Evolutionary conservation across 768 basidiomycete species (phyloP).

Genomic region (Tephrocybe sp.): DNA sequence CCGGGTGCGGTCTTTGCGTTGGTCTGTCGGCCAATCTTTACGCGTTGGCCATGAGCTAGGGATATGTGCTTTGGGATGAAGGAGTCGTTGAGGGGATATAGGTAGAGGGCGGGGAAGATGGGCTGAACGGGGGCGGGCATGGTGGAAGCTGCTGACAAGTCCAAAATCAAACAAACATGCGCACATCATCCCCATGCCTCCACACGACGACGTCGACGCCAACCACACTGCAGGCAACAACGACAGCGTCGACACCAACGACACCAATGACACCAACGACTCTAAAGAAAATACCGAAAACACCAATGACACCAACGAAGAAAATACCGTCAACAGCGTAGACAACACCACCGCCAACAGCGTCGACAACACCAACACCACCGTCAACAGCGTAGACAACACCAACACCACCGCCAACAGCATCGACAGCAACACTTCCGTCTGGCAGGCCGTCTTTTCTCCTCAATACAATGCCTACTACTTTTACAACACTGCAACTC

Average conservation of each 20-base stretch:
- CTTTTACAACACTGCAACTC: slow-evolving; percentile 73
- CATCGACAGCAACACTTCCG: slow-evolving; percentile 19
- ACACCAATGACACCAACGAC: background rate
- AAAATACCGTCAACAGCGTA: background rate
- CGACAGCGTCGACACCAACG: background rate
- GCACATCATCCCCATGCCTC: background rate
- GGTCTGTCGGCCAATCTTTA: slow-evolving; percentile 94
- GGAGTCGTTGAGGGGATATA: slow-evolving; percentile 93
- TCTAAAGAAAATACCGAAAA: background rate
- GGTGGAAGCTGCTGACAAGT: slow-evolving; percentile 22
- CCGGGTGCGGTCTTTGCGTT: slow-evolving; percentile 92
- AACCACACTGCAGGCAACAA: background rate
- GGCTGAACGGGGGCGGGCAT: slow-evolving; percentile 27
- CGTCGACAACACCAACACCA: background rate
- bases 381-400: background rate
- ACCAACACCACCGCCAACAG: background rate
- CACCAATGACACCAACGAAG: no score
- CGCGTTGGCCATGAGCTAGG: slow-evolving; percentile 62
- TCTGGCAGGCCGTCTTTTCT: slow-evolving; percentile 82
- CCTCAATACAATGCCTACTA: slow-evolving; percentile 80
- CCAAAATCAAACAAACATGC: slow-evolving; percentile 13
- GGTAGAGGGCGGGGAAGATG: slow-evolving; percentile 50
- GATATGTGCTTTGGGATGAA: slow-evolving; percentile 93
- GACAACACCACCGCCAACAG: background rate
- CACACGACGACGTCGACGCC: background rate